Percentiles rank a stretch among this genome's conserved stretches.
These are phyloP conservation scores for Musa schizocarpa DNA, from an alignment of 176 grass and related monocot species.

Conservation along the genomic window DNA sequence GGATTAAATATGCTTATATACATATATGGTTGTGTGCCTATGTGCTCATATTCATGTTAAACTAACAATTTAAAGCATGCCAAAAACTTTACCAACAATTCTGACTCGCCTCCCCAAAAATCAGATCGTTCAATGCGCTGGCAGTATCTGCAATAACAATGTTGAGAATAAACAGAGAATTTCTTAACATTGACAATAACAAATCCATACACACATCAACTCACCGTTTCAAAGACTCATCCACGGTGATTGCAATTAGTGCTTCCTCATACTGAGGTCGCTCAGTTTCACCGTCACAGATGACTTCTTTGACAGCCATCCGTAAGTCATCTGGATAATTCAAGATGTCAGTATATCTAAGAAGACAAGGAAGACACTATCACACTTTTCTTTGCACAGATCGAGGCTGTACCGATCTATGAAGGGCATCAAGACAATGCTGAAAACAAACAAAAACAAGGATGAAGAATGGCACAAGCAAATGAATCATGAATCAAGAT, in stretches of 20 bases:
- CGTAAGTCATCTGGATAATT: slow-evolving; percentile 67
- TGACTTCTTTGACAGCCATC: slow-evolving; percentile 89
- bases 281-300: slow-evolving; percentile 59
- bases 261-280: slow-evolving; percentile 64
- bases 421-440: background rate
- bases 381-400: background rate
- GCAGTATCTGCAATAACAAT: slow-evolving; percentile 61
- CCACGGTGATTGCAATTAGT: slow-evolving; percentile 74
- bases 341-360: slow-evolving; percentile 5
- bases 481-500: no score
- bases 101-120: slow-evolving; percentile 97
- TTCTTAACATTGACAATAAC: background rate
- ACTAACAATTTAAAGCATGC: slow-evolving; percentile 10
- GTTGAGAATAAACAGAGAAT: slow-evolving; percentile 10
- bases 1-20: no score
- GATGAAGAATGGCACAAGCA: no score
- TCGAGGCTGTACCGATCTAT: background rate
- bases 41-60: background rate
- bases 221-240: slow-evolving; percentile 81
- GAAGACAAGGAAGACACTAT: background rate
- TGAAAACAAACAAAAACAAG: background rate
- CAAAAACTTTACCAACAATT: slow-evolving; percentile 57
- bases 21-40: no score
- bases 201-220: slow-evolving; percentile 10
- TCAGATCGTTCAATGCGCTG: slow-evolving; percentile 69